Conservation (phyloP, 345 rosid species). For the Leavenworthia alabamica region DNA sequence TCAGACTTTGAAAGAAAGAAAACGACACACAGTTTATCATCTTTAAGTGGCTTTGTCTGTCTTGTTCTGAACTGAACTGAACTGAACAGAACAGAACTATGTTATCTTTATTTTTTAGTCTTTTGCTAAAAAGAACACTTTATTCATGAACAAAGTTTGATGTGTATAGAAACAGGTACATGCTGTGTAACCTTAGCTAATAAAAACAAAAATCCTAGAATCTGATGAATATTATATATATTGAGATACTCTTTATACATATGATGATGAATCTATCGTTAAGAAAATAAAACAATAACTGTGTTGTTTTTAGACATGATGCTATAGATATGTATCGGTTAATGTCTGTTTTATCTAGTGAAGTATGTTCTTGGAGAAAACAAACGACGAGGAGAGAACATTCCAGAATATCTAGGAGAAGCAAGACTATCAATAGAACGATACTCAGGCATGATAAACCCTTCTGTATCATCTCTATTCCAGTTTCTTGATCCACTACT, state of each 20-base stretch:
- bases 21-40: no score
- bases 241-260: conserved; percentile 11
- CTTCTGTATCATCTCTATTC: conserved; percentile 39
- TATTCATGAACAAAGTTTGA: conserved; percentile 22
- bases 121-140: background rate
- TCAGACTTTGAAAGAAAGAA: no score
- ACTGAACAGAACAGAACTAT: background rate
- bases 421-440: conserved; percentile 49
- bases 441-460: conserved; percentile 46
- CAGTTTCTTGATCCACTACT: conserved; percentile 32
- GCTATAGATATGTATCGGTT: background rate
- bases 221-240: conserved; percentile 9
- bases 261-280: background rate
- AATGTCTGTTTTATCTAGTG: conserved; percentile 21
- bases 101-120: background rate
- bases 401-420: conserved; percentile 54
- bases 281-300: background rate
- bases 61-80: background rate
- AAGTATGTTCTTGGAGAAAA: conserved; percentile 50
- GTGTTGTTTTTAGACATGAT: background rate
- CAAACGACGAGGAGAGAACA: conserved; percentile 76
- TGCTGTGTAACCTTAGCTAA: background rate
- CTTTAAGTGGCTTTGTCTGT: no score
- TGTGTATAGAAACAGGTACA: background rate
- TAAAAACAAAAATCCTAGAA: conserved; percentile 7